These are phyloP conservation scores for Syzygium malaccense DNA, from an alignment of 441 rosid species.

Conservation along the genomic window DNA sequence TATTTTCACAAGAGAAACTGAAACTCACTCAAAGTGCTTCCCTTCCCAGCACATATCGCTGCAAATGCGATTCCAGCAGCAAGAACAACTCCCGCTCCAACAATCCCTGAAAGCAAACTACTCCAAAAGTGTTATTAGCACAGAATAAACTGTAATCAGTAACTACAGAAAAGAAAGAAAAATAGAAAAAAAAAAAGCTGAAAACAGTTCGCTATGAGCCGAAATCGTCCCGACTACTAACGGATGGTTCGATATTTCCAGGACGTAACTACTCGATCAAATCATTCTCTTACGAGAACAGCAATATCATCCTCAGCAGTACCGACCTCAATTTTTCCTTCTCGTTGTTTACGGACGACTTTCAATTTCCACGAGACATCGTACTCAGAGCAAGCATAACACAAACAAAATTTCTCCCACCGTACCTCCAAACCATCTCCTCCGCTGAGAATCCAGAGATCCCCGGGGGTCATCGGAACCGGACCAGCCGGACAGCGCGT, in stretches of 20 bases:
- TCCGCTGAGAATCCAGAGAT: conserved; percentile 24
- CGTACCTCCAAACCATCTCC: conserved; percentile 46
- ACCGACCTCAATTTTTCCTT: not conserved
- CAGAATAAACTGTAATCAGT: conserved; percentile 3
- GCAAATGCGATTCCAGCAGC: conserved; percentile 55
- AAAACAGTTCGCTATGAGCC: not conserved
- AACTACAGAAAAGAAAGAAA: not conserved
- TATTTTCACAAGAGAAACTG: not conserved
- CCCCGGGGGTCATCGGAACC: conserved; percentile 31
- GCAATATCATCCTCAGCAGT: not conserved
- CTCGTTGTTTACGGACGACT: not conserved
- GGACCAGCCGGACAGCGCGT: conserved; percentile 65
- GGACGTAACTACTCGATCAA: not conserved
- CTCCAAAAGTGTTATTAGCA: conserved; percentile 33
- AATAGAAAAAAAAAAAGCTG: not conserved
- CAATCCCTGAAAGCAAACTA: conserved; percentile 82
- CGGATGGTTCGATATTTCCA: not conserved
- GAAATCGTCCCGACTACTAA: not conserved
- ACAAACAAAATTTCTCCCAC: not conserved
- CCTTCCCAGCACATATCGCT: conserved; percentile 49
- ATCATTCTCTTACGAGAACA: not conserved
- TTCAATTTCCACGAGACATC: not conserved
- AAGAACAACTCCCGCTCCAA: conserved; percentile 60
- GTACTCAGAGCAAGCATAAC: not conserved
- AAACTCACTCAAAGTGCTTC: conserved; percentile 47